Evolutionary conservation across 495 filamentous ascomycete species (phyloP).

Genomic region (Xylaria grammica): DNA sequence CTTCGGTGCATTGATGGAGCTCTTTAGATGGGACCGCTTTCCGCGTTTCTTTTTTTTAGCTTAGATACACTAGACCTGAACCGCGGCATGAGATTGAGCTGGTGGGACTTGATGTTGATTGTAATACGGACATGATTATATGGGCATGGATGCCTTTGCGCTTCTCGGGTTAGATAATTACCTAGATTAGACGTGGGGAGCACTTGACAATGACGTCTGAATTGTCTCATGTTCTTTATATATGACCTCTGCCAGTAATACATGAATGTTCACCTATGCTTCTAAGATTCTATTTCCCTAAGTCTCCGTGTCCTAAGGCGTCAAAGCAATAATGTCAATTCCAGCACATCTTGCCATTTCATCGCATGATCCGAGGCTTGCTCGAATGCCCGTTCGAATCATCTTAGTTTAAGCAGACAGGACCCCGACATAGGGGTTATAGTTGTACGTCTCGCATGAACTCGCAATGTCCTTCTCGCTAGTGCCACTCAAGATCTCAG

Average conservation of each 20-base stretch:
- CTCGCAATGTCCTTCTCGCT: constrained; percentile 57
- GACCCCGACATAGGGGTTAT: constrained; percentile 59
- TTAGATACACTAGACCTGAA: background rate
- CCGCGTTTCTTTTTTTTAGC: background rate
- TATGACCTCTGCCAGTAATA: background rate
- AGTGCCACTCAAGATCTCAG: constrained; percentile 50
- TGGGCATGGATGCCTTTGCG: background rate
- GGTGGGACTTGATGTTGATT: no score
- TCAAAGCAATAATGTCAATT: no score
- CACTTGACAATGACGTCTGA: background rate
- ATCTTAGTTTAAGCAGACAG: background rate
- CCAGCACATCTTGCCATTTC: background rate
- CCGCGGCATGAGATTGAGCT: no score
- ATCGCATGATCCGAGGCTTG: no score
- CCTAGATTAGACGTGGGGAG: no score
- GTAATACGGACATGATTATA: no score
- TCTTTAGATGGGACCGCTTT: background rate
- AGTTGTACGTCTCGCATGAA: constrained; percentile 62
- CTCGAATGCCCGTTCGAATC: background rate
- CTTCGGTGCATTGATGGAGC: background rate
- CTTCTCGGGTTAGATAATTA: no score
- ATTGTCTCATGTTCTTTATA: background rate
- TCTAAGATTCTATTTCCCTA: no score
- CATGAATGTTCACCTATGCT: background rate
- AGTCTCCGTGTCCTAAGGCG: no score